Conservation (phyloP, 495 filamentous ascomycete genomes). For the Penicillium dipodomyicola region DNA sequence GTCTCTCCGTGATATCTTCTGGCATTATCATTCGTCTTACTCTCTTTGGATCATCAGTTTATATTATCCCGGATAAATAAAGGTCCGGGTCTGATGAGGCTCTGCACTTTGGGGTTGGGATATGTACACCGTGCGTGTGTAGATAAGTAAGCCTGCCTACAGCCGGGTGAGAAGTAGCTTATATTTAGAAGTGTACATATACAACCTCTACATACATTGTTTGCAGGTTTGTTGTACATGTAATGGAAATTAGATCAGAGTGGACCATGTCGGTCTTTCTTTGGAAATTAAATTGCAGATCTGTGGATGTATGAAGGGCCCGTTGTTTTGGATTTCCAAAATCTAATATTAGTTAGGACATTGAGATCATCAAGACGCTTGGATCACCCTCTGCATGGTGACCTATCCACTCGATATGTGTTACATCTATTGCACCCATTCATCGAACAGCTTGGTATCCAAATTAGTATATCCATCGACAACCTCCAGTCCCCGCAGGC, state of each 20-base stretch:
- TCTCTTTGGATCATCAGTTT: background rate
- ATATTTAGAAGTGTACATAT: background rate
- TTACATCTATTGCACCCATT: conserved; percentile 25
- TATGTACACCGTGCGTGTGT: too few species aligned
- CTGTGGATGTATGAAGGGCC: background rate
- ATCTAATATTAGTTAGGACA: background rate
- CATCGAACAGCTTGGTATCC: conserved; percentile 45
- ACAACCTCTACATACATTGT: too few species aligned
- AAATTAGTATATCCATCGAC: conserved; percentile 52
- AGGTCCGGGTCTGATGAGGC: background rate
- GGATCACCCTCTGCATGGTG: conserved; percentile 3
- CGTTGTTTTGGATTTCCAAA: background rate
- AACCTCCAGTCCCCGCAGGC: conserved; percentile 52
- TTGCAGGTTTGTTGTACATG: background rate
- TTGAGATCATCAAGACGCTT: conserved; percentile 4
- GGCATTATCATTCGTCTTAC: background rate
- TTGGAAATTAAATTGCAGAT: background rate
- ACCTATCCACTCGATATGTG: background rate
- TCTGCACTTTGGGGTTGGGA: background rate
- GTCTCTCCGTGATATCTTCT: background rate
- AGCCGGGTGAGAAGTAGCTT: background rate
- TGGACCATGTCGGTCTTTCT: background rate
- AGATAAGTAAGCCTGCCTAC: background rate
- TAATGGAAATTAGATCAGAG: background rate
- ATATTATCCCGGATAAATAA: background rate